Conservation (phyloP, 2,329 filamentous ascomycete species). For the Ophiocordyceps australis region DNA sequence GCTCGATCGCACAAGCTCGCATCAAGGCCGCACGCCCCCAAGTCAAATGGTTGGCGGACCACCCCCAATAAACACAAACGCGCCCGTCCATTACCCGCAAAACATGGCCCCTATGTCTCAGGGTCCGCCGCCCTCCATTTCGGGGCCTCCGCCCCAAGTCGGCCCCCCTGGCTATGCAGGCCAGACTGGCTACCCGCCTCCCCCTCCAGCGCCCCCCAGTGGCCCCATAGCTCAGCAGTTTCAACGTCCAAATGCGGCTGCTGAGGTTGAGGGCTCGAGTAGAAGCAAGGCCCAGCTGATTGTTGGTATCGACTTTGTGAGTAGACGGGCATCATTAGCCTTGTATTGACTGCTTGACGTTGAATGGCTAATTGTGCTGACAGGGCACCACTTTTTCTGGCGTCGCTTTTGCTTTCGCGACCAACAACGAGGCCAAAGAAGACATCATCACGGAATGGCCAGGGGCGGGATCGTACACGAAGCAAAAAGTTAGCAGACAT, state of each 20-base stretch:
- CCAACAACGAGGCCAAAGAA: slow-evolving; percentile 93
- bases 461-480: slow-evolving; percentile 89
- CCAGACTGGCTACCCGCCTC: slow-evolving; percentile 27
- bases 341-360: too few relatives aligned
- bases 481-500: slow-evolving; percentile 92
- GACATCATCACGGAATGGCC: slow-evolving; percentile 99
- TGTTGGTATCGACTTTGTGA: slow-evolving; percentile 95
- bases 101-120: slow-evolving; percentile 24
- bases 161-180: slow-evolving; percentile 24
- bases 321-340: too few relatives aligned
- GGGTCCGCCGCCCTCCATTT: slow-evolving; percentile 22
- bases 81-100: slow-evolving; percentile 42
- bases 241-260: slow-evolving; percentile 28
- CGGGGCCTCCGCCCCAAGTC: slow-evolving; percentile 19
- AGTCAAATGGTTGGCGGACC: slow-evolving; percentile 45
- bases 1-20: slow-evolving; percentile 34
- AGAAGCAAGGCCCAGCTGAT: slow-evolving; percentile 94
- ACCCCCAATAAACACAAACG: slow-evolving; percentile 48
- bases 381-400: slow-evolving; percentile 96
- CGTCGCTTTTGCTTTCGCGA: slow-evolving; percentile 91
- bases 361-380: not conserved
- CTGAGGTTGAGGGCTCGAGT: slow-evolving; percentile 74
- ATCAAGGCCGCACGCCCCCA: slow-evolving; percentile 35
- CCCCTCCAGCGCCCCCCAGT: slow-evolving; percentile 18
- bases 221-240: slow-evolving; percentile 21